Base-by-base conservation (phyloP, 2,329 filamentous ascomycete genomes). In the Sporothrix schenckii region DNA sequence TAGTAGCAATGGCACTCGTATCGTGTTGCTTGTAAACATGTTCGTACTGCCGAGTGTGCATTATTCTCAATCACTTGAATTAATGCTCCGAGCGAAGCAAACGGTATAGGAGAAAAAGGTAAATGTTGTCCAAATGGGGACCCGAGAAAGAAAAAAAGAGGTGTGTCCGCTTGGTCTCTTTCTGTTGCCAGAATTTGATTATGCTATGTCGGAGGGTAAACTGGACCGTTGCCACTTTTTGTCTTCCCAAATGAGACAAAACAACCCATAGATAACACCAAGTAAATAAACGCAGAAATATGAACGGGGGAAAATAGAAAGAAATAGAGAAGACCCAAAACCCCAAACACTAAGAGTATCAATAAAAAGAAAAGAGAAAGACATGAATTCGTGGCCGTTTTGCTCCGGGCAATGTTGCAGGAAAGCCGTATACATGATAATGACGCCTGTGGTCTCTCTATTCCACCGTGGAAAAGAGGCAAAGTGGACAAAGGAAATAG, bases 361-460 rank as follows among this genome's bases (percentile, higher is more conserved):
- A 13, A 27, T 54, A 34, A 13, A 14, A 24, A 39, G 19, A 39
- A 39, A 50, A 24, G n/a, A 34, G 11, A 39, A 49, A 52, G 39
- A 66, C 47, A 66, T 39, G 27, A 66, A 9, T 52, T 52, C 63
- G 63, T 66, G 27, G 63, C 63, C 44, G n/a, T 14, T 66, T 50
- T 66, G 47, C 63, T 52, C 47, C 44, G 61, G 24, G 61, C 61
- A 65, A 34, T 65, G 44, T 52, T 34, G 47, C 63, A 47, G 47
- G 47, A 53, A 21, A 66, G 47, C 44, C 47, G 53, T 66, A 47
- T 66, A 52, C 63, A 52, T 66, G 47, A 60, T 10, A 41, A 39
- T 47, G 53, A 39, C 63, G 63, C 63, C 63, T 65, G 58, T 63
- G 39, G 30, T 63, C n/a, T 61, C n/a, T 61, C 58, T 24, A 27